Evolutionary conservation across 2,329 filamentous ascomycete genomes (phyloP).

Genomic region (Monosporascus sp.): DNA sequence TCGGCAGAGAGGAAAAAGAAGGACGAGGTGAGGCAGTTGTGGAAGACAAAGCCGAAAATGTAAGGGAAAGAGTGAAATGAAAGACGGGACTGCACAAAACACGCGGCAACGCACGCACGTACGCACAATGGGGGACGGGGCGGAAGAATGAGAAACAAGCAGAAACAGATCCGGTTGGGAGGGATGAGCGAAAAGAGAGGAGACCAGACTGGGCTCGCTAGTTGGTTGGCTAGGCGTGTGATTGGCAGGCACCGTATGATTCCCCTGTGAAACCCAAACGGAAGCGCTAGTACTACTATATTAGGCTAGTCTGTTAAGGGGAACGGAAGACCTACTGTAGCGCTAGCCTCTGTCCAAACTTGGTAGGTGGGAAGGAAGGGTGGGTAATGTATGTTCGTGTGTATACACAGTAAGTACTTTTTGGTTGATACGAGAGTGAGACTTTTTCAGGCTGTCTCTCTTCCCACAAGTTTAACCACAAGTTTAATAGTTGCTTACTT

Average conservation of each 20-base stretch:
- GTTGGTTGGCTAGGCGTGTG: neutral
- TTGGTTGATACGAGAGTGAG: too few species aligned
- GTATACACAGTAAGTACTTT: neutral
- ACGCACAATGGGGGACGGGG: neutral
- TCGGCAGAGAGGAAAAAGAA: conserved; percentile 27
- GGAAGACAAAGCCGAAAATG: conserved; percentile 17
- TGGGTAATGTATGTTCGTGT: neutral
- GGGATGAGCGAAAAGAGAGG: neutral
- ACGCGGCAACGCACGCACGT: conserved; percentile 1
- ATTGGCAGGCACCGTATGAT: neutral
- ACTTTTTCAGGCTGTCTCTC: too few species aligned
- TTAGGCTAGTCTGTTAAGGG: neutral
- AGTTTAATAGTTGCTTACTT: too few species aligned
- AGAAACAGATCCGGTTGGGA: neutral
- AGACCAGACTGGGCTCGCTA: neutral
- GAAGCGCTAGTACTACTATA: neutral
- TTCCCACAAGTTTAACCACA: too few species aligned
- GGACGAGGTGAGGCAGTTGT: conserved; percentile 23
- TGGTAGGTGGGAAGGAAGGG: neutral
- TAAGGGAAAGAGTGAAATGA: conserved; percentile 26
- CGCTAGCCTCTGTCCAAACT: neutral
- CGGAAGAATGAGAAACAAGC: neutral
- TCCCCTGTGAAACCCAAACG: neutral
- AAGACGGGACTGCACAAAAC: conserved; percentile 10
- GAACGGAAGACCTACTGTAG: neutral